phyloP scores from a whole-genome alignment of 305 asterid species.

The Fraxinus latifolia region DNA sequence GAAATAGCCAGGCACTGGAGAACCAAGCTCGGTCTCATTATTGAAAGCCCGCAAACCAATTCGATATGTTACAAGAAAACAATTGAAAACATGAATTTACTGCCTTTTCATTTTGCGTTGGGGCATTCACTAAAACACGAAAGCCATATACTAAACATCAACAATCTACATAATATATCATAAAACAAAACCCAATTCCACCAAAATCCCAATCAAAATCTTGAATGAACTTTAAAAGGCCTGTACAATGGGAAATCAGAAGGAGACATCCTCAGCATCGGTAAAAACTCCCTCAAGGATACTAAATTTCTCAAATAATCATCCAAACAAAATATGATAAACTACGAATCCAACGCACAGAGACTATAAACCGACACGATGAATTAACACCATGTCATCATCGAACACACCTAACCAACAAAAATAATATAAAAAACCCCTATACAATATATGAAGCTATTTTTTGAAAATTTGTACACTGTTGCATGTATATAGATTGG shows the following conservation, averaged over 20 bases:
- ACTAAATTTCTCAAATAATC: not conserved
- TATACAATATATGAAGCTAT: not conserved
- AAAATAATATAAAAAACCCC: not conserved
- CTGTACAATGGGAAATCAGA: conserved; percentile 1
- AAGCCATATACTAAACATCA: not conserved
- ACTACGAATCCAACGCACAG: not conserved
- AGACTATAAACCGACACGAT: not conserved
- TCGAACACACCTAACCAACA: not conserved
- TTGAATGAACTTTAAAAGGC: not conserved
- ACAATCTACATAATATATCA: not conserved
- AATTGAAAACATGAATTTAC: not conserved
- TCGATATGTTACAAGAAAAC: not conserved
- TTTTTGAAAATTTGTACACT: not conserved
- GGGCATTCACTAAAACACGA: not conserved
- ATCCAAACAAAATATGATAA: not conserved
- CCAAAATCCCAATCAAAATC: not conserved
- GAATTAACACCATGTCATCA: not conserved
- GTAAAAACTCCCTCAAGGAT: conserved; percentile 13
- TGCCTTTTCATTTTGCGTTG: not conserved
- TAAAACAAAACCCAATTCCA: not conserved
- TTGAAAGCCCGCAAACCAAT: not conserved
- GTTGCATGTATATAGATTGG: not conserved
- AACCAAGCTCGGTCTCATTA: not conserved
- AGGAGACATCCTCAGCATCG: not conserved
- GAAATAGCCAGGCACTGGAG: not conserved